Evolutionary conservation across 441 rosid species (phyloP), one percentile per base, ranked within the genome.

Genomic region (Flueggea neowawraea): DNA sequence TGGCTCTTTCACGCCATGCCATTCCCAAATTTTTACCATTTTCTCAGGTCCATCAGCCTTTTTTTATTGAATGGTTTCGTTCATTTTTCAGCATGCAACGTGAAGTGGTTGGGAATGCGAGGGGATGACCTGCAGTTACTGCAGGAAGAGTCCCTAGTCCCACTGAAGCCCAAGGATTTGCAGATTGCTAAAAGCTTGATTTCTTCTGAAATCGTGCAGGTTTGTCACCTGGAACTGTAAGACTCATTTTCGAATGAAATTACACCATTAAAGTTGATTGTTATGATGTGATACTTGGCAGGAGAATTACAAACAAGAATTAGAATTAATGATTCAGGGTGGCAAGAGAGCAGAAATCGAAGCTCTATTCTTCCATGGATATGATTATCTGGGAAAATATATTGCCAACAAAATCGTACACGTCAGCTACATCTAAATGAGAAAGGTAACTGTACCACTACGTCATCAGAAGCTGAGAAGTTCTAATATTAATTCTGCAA

Each of bases 101-200:
- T 86, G 47, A 88, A 80, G 79, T 95, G 99, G 98, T 55, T 95
- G 68, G 98, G 99, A 45, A 57, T 89, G 54, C 75, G 90, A 55
- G 88, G 83, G 10, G 83, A 75, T 70, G 98, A 95, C 77, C 79
- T 89, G 58, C 76, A 77, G 33, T 79, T 86, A 31, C 81, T 89
- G 78, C 98, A 97, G 41, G 84, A 80, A 70, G 83, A 85, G 69
- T 84, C 96, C 32, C 60, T 91, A 28, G 81, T 77, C 69, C 82
- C 88, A 14, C 60, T 83, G 59, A 91, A 91, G 84, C 84, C 85
- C 10, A 70, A 69, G 41, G 98, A 95, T 69, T 69, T 76, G 33
- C 90, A 90, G 75, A 80, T 95, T 50, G 98, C 96, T 65, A 84
- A 80, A 73, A 86, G 98, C 73, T 76, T 95, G 81, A 58, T 80